phyloP scores from a whole-genome alignment of 352 stramenopile genomes.

The Globisporangium heterothallicum region DNA sequence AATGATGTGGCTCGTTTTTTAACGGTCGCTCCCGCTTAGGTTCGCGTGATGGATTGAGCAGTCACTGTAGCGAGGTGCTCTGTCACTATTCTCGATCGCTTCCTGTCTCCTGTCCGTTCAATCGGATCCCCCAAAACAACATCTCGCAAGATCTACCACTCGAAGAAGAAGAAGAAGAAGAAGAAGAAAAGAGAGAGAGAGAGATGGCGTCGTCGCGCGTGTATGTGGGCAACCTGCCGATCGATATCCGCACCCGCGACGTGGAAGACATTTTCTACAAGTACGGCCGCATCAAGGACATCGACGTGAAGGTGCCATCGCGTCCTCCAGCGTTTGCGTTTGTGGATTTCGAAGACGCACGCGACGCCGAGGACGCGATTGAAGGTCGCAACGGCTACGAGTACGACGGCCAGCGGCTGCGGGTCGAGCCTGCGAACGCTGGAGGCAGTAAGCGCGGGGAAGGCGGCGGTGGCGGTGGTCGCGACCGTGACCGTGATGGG shows the following conservation, averaged over 20 bases:
- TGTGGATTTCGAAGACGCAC: slow-evolving; percentile 66
- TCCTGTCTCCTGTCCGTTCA: slow-evolving; percentile 3
- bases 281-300: slow-evolving; percentile 56
- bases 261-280: slow-evolving; percentile 75
- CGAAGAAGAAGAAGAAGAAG: slow-evolving; percentile 1
- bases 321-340: slow-evolving; percentile 56
- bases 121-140: neutral
- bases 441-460: slow-evolving; percentile 17
- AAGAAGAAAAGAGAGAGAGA: neutral
- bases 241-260: slow-evolving; percentile 66
- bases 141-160: slow-evolving; percentile 1
- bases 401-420: slow-evolving; percentile 51
- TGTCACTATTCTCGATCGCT: neutral
- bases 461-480: no score
- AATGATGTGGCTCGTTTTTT: no score
- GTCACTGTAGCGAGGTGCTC: neutral
- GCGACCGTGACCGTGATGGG: no score
- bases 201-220: slow-evolving; percentile 38
- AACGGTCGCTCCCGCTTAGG: neutral
- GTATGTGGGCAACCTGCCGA: slow-evolving; percentile 73
- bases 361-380: slow-evolving; percentile 66
- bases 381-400: slow-evolving; percentile 44
- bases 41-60: neutral
- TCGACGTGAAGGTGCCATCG: slow-evolving; percentile 70
- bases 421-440: slow-evolving; percentile 48